Base-by-base conservation (phyloP, 768 basidiomycete genomes). In the Leccinum variicolor region DNA sequence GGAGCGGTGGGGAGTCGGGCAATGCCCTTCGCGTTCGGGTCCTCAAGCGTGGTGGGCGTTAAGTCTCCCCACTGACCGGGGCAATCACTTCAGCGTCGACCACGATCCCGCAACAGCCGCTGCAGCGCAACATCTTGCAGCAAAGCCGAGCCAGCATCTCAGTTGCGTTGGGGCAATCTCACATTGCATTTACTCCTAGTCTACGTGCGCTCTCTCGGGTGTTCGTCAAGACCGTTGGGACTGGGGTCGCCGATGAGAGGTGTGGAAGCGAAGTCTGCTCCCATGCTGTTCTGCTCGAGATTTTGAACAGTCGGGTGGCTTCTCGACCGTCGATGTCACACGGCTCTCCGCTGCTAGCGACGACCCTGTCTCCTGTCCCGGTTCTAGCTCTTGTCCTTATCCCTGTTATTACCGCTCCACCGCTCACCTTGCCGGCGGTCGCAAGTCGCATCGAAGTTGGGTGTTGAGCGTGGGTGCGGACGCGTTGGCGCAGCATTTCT, bases 211-310 rank as follows among this genome's bases (percentile, higher is more conserved):
- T 94, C 15, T 90, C 90, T 0, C 81, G 90, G 1, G 89, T 82
- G 10, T 82, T 94, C 49, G 86, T 90, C 53, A 88, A 85, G 72
- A 92, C 92, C 3, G 85, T 94, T 28, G 90, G 92, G 10, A 23
- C 23, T 23, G 23, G 23, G 23, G 33, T 73, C 76, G 0, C 71
- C 77, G 28, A 69, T 66, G 57, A 66, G 65, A 52, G 64, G 73
- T 5, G 60, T 64, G 33, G 80, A 81, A 7, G 73, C 77, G 19
- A 84, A 81, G 63, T 82, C 82, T 52, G 75, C 75, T 17, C 69
- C 74, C 1, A 87, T 52, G 88, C 67, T 4, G 83, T 89, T 7
- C 86, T 87, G 5, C 50, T 81, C 29, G 89, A 89, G 65, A 88
- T 89, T 53, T 70, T 86, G 33, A 78, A 82, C 61, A 85, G 84